Percentiles rank a stretch among this genome's conserved stretches.
phyloP scores from a whole-genome alignment of 768 basidiomycete genomes.

The Flagelloscypha sp. region DNA sequence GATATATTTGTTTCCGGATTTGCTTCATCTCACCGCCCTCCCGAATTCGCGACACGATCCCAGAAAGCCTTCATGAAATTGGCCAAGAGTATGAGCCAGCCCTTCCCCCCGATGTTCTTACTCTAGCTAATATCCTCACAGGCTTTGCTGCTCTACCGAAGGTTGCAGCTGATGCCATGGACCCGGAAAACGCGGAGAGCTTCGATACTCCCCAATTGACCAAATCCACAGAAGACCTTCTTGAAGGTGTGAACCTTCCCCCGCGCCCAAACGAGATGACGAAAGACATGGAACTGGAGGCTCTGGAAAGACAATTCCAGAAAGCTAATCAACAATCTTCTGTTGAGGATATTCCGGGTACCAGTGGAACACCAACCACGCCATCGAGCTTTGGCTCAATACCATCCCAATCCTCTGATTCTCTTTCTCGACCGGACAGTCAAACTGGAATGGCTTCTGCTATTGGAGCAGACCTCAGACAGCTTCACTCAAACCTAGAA shows the following conservation, averaged over 20 bases:
- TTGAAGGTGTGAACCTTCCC: conserved; percentile 39
- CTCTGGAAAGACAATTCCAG: conserved; percentile 47
- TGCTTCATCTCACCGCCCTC: conserved; percentile 50
- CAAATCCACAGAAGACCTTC: conserved; percentile 42
- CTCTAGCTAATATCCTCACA: conserved; percentile 19
- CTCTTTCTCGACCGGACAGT: no score
- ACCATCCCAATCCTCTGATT: conserved; percentile 14
- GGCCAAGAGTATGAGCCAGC: conserved; percentile 53
- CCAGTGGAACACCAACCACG: neutral
- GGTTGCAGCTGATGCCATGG: conserved; percentile 23
- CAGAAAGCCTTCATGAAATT: conserved; percentile 70
- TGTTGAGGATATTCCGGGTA: conserved; percentile 3
- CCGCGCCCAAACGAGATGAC: conserved; percentile 52
- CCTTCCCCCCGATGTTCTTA: neutral
- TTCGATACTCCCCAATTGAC: conserved; percentile 18
- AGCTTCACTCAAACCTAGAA: conserved; percentile 70
- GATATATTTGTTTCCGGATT: conserved; percentile 74
- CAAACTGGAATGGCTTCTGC: neutral
- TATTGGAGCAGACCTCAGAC: conserved; percentile 30
- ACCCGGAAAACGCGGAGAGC: conserved; percentile 19
- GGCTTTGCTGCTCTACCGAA: conserved; percentile 73
- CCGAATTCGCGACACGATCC: conserved; percentile 58
- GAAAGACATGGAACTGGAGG: conserved; percentile 49
- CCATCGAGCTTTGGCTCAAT: conserved; percentile 1
- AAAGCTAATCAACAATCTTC: conserved; percentile 17